These are phyloP conservation scores for Lasiosphaeris hirsuta DNA, from an alignment of 495 filamentous ascomycete genomes.

Conservation along the genomic window DNA sequence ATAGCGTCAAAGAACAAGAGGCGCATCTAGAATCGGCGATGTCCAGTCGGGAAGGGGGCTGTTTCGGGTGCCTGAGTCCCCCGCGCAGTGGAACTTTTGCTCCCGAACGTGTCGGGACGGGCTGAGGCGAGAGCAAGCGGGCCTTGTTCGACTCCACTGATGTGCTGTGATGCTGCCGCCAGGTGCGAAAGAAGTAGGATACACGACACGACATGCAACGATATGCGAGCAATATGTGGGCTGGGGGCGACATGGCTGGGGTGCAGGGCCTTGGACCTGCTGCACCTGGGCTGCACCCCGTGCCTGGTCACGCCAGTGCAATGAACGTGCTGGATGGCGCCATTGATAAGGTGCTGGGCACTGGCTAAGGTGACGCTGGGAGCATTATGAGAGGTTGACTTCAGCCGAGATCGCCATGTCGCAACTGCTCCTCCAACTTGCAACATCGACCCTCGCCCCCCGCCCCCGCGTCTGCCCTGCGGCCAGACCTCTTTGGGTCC, in stretches of 20 bases:
- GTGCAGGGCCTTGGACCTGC: not conserved
- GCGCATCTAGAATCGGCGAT: no score
- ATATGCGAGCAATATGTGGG: not conserved
- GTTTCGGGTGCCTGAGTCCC: no score
- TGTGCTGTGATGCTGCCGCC: not conserved
- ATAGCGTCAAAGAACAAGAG: no score
- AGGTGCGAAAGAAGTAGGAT: not conserved
- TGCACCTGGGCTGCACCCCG: not conserved
- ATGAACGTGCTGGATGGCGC: conserved; percentile 18
- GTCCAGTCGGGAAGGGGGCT: no score
- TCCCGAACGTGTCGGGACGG: no score
- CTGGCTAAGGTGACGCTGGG: not conserved
- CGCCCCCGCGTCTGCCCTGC: no score
- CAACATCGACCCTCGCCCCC: no score
- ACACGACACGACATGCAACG: not conserved
- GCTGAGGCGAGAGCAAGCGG: no score
- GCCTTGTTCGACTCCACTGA: no score
- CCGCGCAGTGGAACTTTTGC: no score
- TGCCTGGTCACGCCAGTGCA: not conserved
- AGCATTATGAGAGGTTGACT: not conserved
- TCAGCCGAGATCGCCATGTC: not conserved
- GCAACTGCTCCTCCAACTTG: not conserved
- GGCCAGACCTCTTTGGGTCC: no score
- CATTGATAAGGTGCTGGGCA: conserved; percentile 12
- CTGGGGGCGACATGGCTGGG: not conserved